phyloP scores from a whole-genome alignment of 345 rosid species.

The Cochlearia excelsa region DNA sequence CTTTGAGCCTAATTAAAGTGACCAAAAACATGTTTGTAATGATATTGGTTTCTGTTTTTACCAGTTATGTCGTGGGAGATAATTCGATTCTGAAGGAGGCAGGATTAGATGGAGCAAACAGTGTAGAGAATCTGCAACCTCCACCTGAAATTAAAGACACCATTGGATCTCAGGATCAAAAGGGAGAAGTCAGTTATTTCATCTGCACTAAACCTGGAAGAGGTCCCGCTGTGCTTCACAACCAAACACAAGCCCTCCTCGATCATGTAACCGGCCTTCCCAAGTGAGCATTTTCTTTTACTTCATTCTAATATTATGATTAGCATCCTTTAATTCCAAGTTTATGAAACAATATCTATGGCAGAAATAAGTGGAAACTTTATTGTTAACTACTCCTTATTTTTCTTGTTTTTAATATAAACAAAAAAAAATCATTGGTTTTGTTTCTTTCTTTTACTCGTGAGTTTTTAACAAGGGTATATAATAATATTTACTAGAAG shows the following conservation, averaged over 20 bases:
- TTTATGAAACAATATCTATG: slow-evolving; percentile 16
- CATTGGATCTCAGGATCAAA: slow-evolving; percentile 48
- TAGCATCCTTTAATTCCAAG: slow-evolving; percentile 24
- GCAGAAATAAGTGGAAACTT: slow-evolving; percentile 18
- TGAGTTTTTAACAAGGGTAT: neutral
- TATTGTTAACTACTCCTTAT: slow-evolving; percentile 27
- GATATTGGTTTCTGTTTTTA: slow-evolving; percentile 12
- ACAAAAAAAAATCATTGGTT: slow-evolving; percentile 6
- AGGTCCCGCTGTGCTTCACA: slow-evolving; percentile 66
- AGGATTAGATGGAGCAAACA: slow-evolving; percentile 53
- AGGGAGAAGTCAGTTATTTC: slow-evolving; percentile 80
- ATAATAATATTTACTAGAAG: too few species aligned
- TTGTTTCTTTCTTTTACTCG: neutral
- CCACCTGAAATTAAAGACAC: slow-evolving; percentile 44
- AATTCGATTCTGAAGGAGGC: slow-evolving; percentile 77
- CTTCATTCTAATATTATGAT: slow-evolving; percentile 8
- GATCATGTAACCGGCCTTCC: slow-evolving; percentile 67
- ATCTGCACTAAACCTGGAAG: slow-evolving; percentile 89
- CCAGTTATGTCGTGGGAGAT: slow-evolving; percentile 86
- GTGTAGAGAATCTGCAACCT: slow-evolving; percentile 51
- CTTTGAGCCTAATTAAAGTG: neutral
- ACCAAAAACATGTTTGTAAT: slow-evolving; percentile 8
- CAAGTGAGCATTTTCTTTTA: slow-evolving; percentile 37
- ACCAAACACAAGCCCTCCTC: slow-evolving; percentile 68
- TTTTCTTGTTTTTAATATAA: slow-evolving; percentile 13